phyloP scores from a whole-genome alignment of 1,284 basidiomycete species.

The Austroboletus niveus region DNA sequence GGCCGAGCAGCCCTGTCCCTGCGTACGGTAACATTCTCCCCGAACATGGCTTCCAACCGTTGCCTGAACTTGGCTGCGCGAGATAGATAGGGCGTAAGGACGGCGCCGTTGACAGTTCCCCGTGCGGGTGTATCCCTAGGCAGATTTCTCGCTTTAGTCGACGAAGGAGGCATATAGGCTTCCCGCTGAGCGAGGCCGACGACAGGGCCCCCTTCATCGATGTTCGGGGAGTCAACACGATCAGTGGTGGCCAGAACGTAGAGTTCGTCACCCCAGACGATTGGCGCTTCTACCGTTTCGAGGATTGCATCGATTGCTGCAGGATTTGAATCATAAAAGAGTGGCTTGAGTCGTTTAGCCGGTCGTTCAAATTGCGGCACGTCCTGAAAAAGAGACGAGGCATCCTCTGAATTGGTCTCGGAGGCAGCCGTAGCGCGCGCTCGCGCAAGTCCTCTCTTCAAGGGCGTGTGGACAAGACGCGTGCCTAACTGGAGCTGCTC shows the following conservation, averaged over 20 bases:
- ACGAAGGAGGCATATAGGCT: neutral
- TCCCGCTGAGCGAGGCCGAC: neutral
- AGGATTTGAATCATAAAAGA: constrained; percentile 22
- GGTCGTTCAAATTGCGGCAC: constrained; percentile 6
- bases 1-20: constrained; percentile 22
- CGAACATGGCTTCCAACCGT: constrained; percentile 20
- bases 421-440: neutral
- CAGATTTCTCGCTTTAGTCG: neutral
- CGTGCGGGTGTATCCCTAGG: neutral
- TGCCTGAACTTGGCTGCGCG: constrained; percentile 21
- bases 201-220: neutral
- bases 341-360: constrained; percentile 18
- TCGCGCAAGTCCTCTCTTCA: constrained; percentile 1
- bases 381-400: neutral
- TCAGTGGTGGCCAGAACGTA: neutral
- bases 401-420: constrained; percentile 18
- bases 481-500: constrained; percentile 13
- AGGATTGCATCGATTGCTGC: constrained; percentile 23
- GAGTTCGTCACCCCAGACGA: constrained; percentile 16
- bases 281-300: constrained; percentile 20
- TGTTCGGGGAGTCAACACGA: neutral
- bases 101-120: neutral
- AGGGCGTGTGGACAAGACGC: constrained; percentile 12
- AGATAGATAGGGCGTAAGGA: constrained; percentile 16
- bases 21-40: constrained; percentile 20